Evolutionary conservation across 331 rosid genomes (phyloP), one percentile per base, ranked within the genome.

Genomic region (Rosa hybrid): DNA sequence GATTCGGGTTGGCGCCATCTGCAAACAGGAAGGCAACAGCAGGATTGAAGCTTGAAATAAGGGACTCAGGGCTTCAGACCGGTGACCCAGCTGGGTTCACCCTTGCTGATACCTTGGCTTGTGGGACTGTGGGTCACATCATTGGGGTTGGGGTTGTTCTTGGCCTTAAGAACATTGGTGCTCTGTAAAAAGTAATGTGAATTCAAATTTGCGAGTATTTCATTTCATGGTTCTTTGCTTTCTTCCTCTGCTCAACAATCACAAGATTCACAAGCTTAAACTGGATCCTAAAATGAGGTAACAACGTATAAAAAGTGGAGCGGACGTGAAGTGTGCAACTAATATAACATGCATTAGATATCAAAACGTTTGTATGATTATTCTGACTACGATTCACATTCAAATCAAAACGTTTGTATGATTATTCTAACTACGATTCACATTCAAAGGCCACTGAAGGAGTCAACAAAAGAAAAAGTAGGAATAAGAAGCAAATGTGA

Each of bases 11-110:
- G 87, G 99, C 99, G 18, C 99, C 99, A 2, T 93, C 98, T 3
- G 98, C 99, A 9, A 96, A 93, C 89, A 83, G 97, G 87, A 96
- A 93, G 82, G 83, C 99, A 13, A 96, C 98, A 1, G 97, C 99
- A 0, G 98, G 98, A 59, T 85, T 96, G 45, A 96, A 84, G 91
- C 89, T 96, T 46, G 99, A 96, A 71, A 83, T 1, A 4, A 90
- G 98, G 97, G 92, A 91, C 84, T 91, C 99, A 1, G 98, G 99
- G 2, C 83, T 96, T 83, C 98, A 96, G 85, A 93, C 97, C 0
- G 98, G 98, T 59, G 99, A 93, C 84, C 98, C 97, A 42, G 97
- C 98, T 71, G 97, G 98, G 0, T 96, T 96, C 89, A 96, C 99
- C 4, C 98, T 96, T 62, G 98, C 99, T 72, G 98, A 96, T 71